Conservation (phyloP, 1,284 basidiomycete genomes). For the Trametes sp. region DNA sequence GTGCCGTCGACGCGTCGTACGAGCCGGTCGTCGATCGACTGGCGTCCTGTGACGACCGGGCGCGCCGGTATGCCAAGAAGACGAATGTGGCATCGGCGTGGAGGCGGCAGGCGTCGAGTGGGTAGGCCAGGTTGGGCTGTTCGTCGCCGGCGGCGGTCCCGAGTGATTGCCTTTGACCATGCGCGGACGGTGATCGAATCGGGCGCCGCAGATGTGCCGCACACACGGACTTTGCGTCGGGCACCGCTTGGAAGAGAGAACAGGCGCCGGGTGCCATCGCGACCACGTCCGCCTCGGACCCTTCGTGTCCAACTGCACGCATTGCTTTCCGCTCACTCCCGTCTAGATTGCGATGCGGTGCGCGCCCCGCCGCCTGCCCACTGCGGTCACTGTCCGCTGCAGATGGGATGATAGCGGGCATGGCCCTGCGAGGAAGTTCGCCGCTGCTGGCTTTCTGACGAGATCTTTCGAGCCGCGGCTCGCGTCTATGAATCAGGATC, state of each 20-base stretch:
- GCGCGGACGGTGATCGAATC: constrained; percentile 9
- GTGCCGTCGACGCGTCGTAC: constrained; percentile 6
- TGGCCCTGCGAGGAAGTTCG: not conserved
- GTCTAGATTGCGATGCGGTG: constrained; percentile 3
- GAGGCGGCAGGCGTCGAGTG: not conserved
- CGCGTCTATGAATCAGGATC: constrained; percentile 5
- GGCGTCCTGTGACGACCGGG: not conserved
- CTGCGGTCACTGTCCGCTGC: constrained; percentile 19
- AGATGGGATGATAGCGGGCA: not conserved
- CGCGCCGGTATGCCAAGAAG: not conserved
- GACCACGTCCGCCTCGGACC: constrained; percentile 10
- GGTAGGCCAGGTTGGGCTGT: not conserved
- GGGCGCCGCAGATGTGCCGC: constrained; percentile 14
- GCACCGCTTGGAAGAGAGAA: constrained; percentile 9
- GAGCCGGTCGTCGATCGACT: not conserved
- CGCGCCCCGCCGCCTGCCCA: not conserved
- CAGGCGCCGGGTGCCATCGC: constrained; percentile 18
- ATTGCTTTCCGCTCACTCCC: not conserved
- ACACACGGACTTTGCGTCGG: constrained; percentile 5
- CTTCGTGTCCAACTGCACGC: not conserved
- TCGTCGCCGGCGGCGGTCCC: constrained; percentile 16
- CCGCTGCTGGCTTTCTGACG: constrained; percentile 15
- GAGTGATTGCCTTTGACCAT: constrained; percentile 14
- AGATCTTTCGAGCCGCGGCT: constrained; percentile 19
- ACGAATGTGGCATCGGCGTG: constrained; percentile 6